Evolutionary conservation across 805 yeast genomes (phyloP).

Genomic region (Starmerella riodocensis): DNA sequence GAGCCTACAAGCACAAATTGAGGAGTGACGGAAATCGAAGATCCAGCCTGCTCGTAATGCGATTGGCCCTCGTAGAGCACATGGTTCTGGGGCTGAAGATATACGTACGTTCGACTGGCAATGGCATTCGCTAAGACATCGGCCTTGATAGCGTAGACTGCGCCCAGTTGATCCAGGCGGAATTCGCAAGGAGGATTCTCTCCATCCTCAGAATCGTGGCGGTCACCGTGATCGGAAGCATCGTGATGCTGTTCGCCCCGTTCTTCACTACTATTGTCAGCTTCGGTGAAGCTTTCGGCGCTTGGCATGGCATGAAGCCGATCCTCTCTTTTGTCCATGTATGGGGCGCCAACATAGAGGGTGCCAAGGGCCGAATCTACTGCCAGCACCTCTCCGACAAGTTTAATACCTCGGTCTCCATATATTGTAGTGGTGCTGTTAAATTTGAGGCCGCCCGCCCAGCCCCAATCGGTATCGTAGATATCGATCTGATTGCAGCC

Average conservation of each 20-base stretch:
- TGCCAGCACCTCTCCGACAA: constrained; percentile 30
- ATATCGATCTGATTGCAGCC: constrained; percentile 37
- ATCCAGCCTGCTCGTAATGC: constrained; percentile 34
- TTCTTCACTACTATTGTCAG: neutral
- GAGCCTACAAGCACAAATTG: constrained; percentile 29
- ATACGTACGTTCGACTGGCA: neutral
- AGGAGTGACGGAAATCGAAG: constrained; percentile 25
- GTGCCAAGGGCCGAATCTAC: constrained; percentile 29
- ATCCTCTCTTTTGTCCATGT: neutral
- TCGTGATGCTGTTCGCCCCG: constrained; percentile 16
- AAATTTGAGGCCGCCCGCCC: constrained; percentile 25
- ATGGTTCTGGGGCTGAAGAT: neutral
- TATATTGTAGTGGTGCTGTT: constrained; percentile 23
- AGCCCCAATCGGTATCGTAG: constrained; percentile 23
- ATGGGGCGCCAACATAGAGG: constrained; percentile 35
- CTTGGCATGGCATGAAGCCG: neutral
- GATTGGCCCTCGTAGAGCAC: constrained; percentile 5
- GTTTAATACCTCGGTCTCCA: constrained; percentile 34
- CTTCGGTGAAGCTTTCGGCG: neutral
- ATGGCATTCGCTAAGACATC: constrained; percentile 16
- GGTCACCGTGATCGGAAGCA: constrained; percentile 29
- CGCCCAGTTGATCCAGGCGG: constrained; percentile 28
- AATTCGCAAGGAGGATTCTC: constrained; percentile 21
- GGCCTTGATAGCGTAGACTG: constrained; percentile 28
- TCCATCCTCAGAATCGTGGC: constrained; percentile 26